Percentiles rank a stretch among this genome's conserved stretches.
These are phyloP conservation scores for Schoenoplectus triqueter DNA, from an alignment of 202 grass and related monocot species.

Conservation along the genomic window DNA sequence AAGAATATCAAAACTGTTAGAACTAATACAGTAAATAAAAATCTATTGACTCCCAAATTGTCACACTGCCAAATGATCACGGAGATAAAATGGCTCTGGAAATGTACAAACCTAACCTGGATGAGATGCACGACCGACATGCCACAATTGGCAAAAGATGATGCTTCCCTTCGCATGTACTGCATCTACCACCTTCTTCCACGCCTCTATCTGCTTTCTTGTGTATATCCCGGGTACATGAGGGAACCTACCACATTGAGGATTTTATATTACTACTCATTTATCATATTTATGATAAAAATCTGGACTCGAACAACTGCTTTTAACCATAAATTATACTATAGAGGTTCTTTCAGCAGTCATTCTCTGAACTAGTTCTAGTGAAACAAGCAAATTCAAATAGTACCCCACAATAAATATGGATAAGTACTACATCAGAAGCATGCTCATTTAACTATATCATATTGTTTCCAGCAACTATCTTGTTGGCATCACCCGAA, in stretches of 20 bases:
- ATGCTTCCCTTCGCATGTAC: constrained; percentile 93
- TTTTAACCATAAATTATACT: neutral
- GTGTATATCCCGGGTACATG: constrained; percentile 90
- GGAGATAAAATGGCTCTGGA: neutral
- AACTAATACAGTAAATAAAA: neutral
- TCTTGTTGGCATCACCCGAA: neutral
- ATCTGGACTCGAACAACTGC: neutral
- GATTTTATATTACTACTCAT: neutral
- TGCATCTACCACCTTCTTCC: constrained; percentile 91
- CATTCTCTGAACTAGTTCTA: neutral
- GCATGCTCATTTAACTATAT: neutral
- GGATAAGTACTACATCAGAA: neutral
- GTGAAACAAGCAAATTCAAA: neutral
- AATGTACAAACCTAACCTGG: constrained; percentile 48
- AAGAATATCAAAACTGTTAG: neutral
- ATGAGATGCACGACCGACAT: constrained; percentile 94
- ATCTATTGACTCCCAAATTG: neutral
- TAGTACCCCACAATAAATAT: neutral
- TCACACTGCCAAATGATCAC: neutral
- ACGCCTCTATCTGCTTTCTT: constrained; percentile 73
- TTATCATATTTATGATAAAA: constrained; percentile 12
- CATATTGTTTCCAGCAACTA: constrained; percentile 14
- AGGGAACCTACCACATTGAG: constrained; percentile 66
- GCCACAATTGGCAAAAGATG: constrained; percentile 94
- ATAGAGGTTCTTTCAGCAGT: neutral